A percentile compares a stretch with the other conserved stretches of the same genome.
These are phyloP conservation scores for Tolypocladium tundrense DNA, from an alignment of 2,329 filamentous ascomycete species.

Conservation along the genomic window DNA sequence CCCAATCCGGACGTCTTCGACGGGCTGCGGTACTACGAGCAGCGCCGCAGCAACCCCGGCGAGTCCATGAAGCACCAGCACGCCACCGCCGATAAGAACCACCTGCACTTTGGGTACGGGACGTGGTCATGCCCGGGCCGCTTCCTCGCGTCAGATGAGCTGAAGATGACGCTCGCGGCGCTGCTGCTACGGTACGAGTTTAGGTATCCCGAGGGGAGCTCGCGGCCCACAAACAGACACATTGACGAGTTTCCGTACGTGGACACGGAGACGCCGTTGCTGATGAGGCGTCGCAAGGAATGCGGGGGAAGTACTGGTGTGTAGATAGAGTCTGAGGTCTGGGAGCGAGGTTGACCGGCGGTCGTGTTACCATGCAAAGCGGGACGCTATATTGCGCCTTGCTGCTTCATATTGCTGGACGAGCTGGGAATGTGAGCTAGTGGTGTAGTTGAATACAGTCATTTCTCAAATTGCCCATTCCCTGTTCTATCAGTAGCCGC, in stretches of 20 bases:
- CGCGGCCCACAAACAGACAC: neutral
- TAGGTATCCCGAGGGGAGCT: neutral
- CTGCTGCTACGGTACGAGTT: slow-evolving; percentile 5
- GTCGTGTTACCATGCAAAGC: neutral
- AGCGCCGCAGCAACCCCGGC: neutral
- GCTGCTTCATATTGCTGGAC: neutral
- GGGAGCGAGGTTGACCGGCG: neutral
- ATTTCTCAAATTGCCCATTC: neutral
- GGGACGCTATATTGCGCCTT: neutral
- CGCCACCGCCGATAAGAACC: slow-evolving; percentile 5
- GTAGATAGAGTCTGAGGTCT: neutral
- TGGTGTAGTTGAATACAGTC: neutral
- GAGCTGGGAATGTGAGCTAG: neutral
- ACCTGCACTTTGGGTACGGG: slow-evolving; percentile 8
- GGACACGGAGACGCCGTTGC: slow-evolving; percentile 1
- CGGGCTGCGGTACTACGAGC: slow-evolving; percentile 5
- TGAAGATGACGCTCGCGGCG: slow-evolving; percentile 4
- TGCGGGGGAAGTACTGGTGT: neutral
- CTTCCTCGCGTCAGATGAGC: slow-evolving; percentile 6
- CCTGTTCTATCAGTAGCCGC: neutral
- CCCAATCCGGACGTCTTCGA: slow-evolving; percentile 1
- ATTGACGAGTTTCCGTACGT: slow-evolving; percentile 6
- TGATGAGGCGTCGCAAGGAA: slow-evolving; percentile 2
- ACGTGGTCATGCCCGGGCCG: slow-evolving; percentile 6
- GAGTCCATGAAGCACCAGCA: slow-evolving; percentile 5